Base-by-base conservation (phyloP, 441 rosid species). In the Melastoma candidum region DNA sequence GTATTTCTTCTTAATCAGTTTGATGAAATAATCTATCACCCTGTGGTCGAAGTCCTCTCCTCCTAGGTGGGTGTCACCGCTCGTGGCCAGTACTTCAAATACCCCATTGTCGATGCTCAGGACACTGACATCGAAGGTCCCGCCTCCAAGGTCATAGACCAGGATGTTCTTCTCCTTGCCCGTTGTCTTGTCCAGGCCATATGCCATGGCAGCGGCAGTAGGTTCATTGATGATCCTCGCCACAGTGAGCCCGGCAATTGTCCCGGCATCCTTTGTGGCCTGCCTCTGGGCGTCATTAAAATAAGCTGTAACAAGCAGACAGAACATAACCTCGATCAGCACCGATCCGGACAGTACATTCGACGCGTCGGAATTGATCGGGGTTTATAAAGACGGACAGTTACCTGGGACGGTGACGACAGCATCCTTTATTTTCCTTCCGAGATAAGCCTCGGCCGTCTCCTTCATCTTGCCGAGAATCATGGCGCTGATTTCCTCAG, bases 91-190 rank as follows among this genome's bases (percentile, higher is more conserved):
- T 12, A 24, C 52, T 57, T 49, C 59, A 60, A 51, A 49, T 43
- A 49, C 66, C 41, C 45, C 60, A 10, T 58, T 47, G 47, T 44
- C 62, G 11, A 12, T 7, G 27, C 46, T 58, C 26, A 46, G 48
- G 56, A 49, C 43, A 11, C 12, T 26, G 56, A 43, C 66, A 54
- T 62, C 66, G 14, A 62, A 62, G 48, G 66, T 62, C 45, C 97
- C 96, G 72, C 97, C 97, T 71, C 97, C 97, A 47, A 90, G 92
- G 67, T 90, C 97, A 64, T 87, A 90, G 64, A 90, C 96, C 49
- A 90, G 96, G 64, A 90, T 87, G 80, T 90, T 90, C 81, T 66
- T 90, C 97, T 58, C 83, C 80, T 53, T 83, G 80, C 60, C 85
- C 47, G 22, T 17, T 17, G 43, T 9, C 55, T 49, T 48, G 47